Evolutionary conservation across 352 stramenopile genomes (phyloP).

Genomic region (Globisporangium uncinulatum): DNA sequence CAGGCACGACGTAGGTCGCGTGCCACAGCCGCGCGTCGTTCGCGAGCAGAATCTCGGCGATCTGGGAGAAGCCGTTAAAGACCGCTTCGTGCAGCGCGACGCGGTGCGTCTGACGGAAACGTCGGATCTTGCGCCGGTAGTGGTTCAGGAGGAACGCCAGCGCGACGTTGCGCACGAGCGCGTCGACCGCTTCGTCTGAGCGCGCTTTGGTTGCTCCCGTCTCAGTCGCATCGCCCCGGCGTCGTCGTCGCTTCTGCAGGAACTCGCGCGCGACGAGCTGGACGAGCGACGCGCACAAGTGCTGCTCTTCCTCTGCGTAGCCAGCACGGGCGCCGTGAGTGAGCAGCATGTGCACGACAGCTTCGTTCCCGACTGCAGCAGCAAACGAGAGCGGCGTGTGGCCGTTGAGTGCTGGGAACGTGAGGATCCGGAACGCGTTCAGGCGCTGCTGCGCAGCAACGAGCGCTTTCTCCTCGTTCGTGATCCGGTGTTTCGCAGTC

Average conservation of each 20-base stretch:
- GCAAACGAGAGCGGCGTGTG: conserved; percentile 73
- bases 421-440: conserved; percentile 40
- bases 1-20: conserved; percentile 50
- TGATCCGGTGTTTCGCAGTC: conserved; percentile 16
- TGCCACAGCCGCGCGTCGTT: conserved; percentile 52
- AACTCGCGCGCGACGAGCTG: conserved; percentile 53
- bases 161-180: conserved; percentile 54
- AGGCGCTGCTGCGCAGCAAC: conserved; percentile 39
- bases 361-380: conserved; percentile 61
- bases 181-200: conserved; percentile 39
- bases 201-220: conserved; percentile 12
- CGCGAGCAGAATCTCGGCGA: conserved; percentile 44
- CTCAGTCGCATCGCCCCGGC: conserved; percentile 1
- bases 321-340: conserved; percentile 44
- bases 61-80: conserved; percentile 55
- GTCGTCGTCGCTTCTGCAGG: conserved; percentile 22
- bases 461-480: conserved; percentile 33
- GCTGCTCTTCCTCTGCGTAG: conserved; percentile 39
- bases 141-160: conserved; percentile 57
- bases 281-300: conserved; percentile 55
- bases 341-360: conserved; percentile 66
- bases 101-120: conserved; percentile 57
- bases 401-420: conserved; percentile 50
- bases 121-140: conserved; percentile 32
- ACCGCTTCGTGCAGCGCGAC: conserved; percentile 68